These are phyloP conservation scores for Solanum tacnaense DNA, from an alignment of 257 asterid genomes.

Conservation along the genomic window DNA sequence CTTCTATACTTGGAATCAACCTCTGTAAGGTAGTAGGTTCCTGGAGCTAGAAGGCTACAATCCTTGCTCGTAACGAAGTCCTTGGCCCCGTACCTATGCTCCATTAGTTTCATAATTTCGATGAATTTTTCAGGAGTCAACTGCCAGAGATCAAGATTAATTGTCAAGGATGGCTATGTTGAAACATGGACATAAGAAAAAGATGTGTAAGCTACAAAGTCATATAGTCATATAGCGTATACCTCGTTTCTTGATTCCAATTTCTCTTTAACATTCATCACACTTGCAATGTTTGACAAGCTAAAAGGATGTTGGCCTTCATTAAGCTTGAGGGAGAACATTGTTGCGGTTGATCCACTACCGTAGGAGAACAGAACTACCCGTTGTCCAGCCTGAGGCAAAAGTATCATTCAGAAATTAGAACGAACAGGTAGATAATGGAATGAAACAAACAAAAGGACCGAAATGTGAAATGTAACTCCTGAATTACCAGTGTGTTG, in stretches of 20 bases:
- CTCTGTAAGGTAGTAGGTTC: constrained; percentile 87
- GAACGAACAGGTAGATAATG: neutral
- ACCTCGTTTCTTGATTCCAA: constrained; percentile 92
- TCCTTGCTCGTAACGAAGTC: constrained; percentile 79
- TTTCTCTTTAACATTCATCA: constrained; percentile 71
- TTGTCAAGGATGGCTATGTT: neutral
- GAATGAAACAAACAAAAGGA: neutral
- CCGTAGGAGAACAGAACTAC: constrained; percentile 90
- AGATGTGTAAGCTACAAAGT: neutral
- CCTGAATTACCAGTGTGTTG: constrained; percentile 53
- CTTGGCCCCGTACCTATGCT: constrained; percentile 95
- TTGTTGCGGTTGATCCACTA: constrained; percentile 80
- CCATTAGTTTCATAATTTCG: constrained; percentile 84
- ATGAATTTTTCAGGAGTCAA: constrained; percentile 72
- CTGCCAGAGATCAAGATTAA: constrained; percentile 23
- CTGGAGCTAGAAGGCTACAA: constrained; percentile 73
- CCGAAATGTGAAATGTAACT: neutral
- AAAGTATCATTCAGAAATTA: neutral
- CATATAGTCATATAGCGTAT: neutral
- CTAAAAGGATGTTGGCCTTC: constrained; percentile 80
- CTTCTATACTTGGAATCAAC: constrained; percentile 89
- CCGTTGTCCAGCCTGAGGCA: constrained; percentile 69
- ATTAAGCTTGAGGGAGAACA: constrained; percentile 74
- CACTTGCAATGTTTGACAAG: constrained; percentile 65
- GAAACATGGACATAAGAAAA: neutral